Evolutionary conservation across 2,329 filamentous ascomycete genomes (phyloP), one percentile per base, ranked within the genome.

Genomic region (Bipolaris bicolor): DNA sequence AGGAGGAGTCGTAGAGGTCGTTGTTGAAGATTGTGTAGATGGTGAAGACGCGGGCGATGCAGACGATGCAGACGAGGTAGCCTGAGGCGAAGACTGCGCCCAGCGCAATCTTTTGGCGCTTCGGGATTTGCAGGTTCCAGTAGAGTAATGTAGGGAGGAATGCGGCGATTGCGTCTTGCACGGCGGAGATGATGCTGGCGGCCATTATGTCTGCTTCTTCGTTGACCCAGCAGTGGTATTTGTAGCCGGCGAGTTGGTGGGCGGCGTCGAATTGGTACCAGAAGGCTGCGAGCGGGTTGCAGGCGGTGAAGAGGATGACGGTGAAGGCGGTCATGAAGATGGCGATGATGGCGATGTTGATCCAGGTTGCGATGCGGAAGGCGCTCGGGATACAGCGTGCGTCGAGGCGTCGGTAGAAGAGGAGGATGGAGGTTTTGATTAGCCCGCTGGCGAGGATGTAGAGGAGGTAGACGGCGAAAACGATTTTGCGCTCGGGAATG

Each of bases 381-480:
- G 29, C 31, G 3, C 45, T 49, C 2, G 64, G 58, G 10, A 65
- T 52, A 20, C 49, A 47, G 16, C 62, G 50, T 1, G 55, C 39
- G 18, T 61, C 60, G 5, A 69, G 55, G 11, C 65, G 63, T 5
- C 62, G 62, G 49, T 65, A 67, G 59, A 67, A 67, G 20, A 64
- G 61, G 3, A 71, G 56, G 11, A 70, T 68, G 18, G 66, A 68
- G 9, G 67, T 51, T 44, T 70, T 71, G 33, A 70, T 62, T 3
- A 67, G 50, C 1, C 66, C 60, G 6, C 58, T 46, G 0, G 57
- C 37, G 3, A 62, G 6, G 11, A 59, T 47, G 36, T 68, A 71
- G 5, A 66, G 29, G 10, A 56, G 15, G 37, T 68, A 63, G 20
- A 70, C 60, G 5, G 49, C 36, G 3, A 71, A 43, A 37, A 62